Percentiles rank a stretch among this genome's conserved stretches.
These are phyloP conservation scores for Saturnispora besseyi DNA, from an alignment of 805 yeast species.

Conservation along the genomic window DNA sequence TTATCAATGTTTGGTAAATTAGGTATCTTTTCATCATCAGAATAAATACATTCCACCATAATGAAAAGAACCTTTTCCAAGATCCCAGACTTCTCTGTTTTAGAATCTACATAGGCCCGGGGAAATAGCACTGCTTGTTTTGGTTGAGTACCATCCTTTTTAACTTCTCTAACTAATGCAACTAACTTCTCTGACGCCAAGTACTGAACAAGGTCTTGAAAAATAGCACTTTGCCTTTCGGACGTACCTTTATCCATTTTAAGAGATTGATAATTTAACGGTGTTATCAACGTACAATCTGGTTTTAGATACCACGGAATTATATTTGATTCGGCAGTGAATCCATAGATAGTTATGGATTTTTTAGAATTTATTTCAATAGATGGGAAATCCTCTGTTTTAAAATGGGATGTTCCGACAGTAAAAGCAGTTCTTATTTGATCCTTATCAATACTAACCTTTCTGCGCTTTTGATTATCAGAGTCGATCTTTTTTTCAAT, in stretches of 20 bases:
- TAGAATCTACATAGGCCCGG: conserved; percentile 19
- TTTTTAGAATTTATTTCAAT: conserved; percentile 30
- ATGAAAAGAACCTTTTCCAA: conserved; percentile 34
- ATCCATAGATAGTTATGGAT: conserved; percentile 59
- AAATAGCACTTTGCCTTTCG: conserved; percentile 31
- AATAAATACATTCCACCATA: conserved; percentile 54
- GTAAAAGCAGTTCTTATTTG: conserved; percentile 42
- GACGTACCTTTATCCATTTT: neutral
- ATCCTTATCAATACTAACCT: conserved; percentile 25
- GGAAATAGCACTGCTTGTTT: conserved; percentile 12
- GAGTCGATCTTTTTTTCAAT: conserved; percentile 12
- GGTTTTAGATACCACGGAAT: conserved; percentile 54
- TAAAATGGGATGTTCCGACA: conserved; percentile 53
- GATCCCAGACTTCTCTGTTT: conserved; percentile 15
- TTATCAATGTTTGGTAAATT: conserved; percentile 35
- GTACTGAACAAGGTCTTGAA: conserved; percentile 43
- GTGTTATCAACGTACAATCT: conserved; percentile 44
- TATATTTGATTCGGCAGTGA: conserved; percentile 35
- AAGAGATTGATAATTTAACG: conserved; percentile 14
- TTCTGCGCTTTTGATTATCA: conserved; percentile 23
- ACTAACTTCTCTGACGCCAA: conserved; percentile 38
- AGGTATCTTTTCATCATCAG: conserved; percentile 49
- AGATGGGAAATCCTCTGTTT: conserved; percentile 40
- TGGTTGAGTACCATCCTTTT: conserved; percentile 30
- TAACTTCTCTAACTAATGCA: conserved; percentile 59